These are phyloP conservation scores for Ogataea degrootiae DNA, from an alignment of 805 yeast genomes.

Conservation along the genomic window DNA sequence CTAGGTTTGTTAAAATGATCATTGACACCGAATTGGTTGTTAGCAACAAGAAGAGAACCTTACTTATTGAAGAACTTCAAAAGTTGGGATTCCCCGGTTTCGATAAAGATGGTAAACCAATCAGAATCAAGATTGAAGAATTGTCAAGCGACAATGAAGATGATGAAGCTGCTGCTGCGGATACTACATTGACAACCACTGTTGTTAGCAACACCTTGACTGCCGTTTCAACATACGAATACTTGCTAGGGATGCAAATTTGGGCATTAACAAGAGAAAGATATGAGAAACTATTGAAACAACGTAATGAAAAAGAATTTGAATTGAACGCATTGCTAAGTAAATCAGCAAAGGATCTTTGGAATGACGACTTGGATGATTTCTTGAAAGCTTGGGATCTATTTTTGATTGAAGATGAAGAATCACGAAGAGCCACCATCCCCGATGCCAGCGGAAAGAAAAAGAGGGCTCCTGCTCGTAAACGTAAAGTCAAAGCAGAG, in stretches of 20 bases:
- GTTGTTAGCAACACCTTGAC: conserved; percentile 42
- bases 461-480: conserved; percentile 28
- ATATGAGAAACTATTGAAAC: conserved; percentile 72
- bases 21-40: conserved; percentile 69
- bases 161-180: conserved; percentile 32
- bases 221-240: conserved; percentile 68
- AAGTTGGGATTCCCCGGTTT: conserved; percentile 69
- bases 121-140: conserved; percentile 40
- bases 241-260: conserved; percentile 84
- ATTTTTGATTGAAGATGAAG: conserved; percentile 63
- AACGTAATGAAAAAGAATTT: conserved; percentile 64
- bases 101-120: conserved; percentile 63
- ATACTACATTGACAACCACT: conserved; percentile 38
- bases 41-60: conserved; percentile 67
- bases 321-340: conserved; percentile 65
- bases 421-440: conserved; percentile 48
- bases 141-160: conserved; percentile 43
- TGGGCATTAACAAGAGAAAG: conserved; percentile 92
- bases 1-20: conserved; percentile 85
- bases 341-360: conserved; percentile 77
- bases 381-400: conserved; percentile 63
- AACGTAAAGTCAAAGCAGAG: conserved; percentile 25
- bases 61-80: conserved; percentile 59
- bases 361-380: conserved; percentile 78
- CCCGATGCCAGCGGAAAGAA: conserved; percentile 40